phyloP scores from a whole-genome alignment of 2,329 filamentous ascomycete genomes.

The Xylariaceae sp. region DNA sequence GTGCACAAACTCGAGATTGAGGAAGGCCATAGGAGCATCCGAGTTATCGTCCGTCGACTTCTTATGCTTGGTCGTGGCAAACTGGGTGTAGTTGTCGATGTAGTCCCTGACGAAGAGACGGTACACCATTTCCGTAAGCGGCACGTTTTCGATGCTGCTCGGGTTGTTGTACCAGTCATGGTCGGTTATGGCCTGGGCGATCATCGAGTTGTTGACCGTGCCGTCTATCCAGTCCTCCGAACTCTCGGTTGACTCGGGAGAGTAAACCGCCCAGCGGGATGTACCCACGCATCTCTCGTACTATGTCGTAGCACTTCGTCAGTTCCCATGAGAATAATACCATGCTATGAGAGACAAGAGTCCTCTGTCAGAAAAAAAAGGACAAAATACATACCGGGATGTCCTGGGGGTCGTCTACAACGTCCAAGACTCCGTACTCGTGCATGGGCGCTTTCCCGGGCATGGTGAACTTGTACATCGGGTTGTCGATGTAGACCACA shows the following conservation, averaged over 20 bases:
- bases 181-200: neutral
- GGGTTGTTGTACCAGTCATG: neutral
- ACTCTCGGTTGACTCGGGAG: neutral
- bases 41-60: neutral
- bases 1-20: neutral
- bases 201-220: neutral
- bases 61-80: neutral
- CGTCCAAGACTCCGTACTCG: neutral
- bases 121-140: neutral
- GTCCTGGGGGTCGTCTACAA: neutral
- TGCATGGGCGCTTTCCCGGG: neutral
- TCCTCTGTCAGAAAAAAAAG: too few relatives aligned
- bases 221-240: neutral
- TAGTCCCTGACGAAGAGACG: neutral
- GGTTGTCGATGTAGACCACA: neutral
- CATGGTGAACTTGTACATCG: neutral
- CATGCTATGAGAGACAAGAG: too few relatives aligned
- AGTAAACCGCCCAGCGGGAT: neutral
- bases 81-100: neutral
- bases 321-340: too few relatives aligned
- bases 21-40: neutral
- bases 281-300: neutral
- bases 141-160: neutral
- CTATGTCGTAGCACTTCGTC: neutral
- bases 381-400: neutral